Base-by-base conservation (phyloP, 1,284 basidiomycete species). In the Rhodotorula glutinis region DNA sequence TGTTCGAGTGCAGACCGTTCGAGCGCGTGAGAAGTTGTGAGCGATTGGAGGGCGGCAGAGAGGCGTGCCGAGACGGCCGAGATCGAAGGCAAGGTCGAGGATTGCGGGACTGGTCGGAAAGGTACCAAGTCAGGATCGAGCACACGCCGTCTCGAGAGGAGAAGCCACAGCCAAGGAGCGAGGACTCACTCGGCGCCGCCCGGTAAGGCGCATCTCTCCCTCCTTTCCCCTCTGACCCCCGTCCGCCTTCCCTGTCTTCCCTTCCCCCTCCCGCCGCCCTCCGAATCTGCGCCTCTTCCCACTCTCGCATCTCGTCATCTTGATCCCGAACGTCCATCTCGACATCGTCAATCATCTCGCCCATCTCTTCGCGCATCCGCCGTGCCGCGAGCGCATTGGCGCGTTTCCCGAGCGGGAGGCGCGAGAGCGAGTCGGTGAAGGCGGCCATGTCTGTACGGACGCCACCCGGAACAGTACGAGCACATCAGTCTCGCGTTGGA, bases 201-300 rank as follows among this genome's bases (percentile, higher is more conserved):
- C 84, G 85, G 76, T 95, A 94, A 74, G 62, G 66, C 59, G 40
- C 61, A 54, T 65, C 65, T 14, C 27, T 29, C 19, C 30, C 43
- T 13, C 29, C 19, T 53, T 25, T 53, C 43, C 27, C 60, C 16
- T 57, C n/a, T 13, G 19, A 13, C 29, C 29, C 38, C 25, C 53
- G 49, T 27, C 25, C 49, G 7, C 71, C 62, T 38, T 51, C 38
- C 56, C 4, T 21, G 19, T 71, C 69, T 46, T 71, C 71, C 52
- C 72, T 66, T 74, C 73, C 13, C 10, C 72, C 58, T 17, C 64
- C 91, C 11, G 89, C 90, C 1, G 57, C 62, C 69, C 92, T 82
- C 40, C 88, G 85, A 19, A 91, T 82, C 77, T 96, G 92, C 60
- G 90, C 90, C 72, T 85, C 84, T 76, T 96, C 92, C 94, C 93